These are phyloP conservation scores for Brassica cretica DNA, from an alignment of 345 rosid species.

Conservation along the genomic window DNA sequence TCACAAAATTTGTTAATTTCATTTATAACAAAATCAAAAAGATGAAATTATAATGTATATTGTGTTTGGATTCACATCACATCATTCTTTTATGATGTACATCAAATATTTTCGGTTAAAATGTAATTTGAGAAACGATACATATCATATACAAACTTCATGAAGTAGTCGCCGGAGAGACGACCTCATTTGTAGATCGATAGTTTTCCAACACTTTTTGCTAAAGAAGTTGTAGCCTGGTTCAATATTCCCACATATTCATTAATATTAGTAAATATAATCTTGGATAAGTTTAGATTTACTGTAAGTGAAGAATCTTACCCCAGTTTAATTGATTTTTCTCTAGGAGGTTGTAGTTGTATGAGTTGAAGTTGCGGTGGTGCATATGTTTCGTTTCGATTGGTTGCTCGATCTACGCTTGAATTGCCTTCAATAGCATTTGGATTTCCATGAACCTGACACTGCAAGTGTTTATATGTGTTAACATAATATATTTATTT, in stretches of 20 bases:
- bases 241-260: slow-evolving; percentile 22
- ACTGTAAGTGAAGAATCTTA: neutral
- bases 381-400: slow-evolving; percentile 3
- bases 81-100: slow-evolving; percentile 13
- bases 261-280: neutral
- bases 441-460: slow-evolving; percentile 23
- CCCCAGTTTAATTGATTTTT: slow-evolving; percentile 35
- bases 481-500: neutral
- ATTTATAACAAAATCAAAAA: neutral
- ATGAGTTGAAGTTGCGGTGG: slow-evolving; percentile 23
- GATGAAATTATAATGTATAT: slow-evolving; percentile 4
- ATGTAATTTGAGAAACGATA: slow-evolving; percentile 1
- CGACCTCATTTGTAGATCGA: neutral
- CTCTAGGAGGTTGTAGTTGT: slow-evolving; percentile 21
- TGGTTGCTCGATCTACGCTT: slow-evolving; percentile 19
- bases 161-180: neutral
- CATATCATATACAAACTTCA: slow-evolving; percentile 25
- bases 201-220: slow-evolving; percentile 8
- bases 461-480: neutral
- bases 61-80: slow-evolving; percentile 17
- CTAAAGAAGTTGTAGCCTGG: slow-evolving; percentile 35
- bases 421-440: slow-evolving; percentile 19
- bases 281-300: neutral
- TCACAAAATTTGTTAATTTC: neutral
- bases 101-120: neutral